A percentile compares a stretch with the other conserved stretches of the same genome.
phyloP scores from a whole-genome alignment of 331 rosid genomes.

The Malus hybrid region DNA sequence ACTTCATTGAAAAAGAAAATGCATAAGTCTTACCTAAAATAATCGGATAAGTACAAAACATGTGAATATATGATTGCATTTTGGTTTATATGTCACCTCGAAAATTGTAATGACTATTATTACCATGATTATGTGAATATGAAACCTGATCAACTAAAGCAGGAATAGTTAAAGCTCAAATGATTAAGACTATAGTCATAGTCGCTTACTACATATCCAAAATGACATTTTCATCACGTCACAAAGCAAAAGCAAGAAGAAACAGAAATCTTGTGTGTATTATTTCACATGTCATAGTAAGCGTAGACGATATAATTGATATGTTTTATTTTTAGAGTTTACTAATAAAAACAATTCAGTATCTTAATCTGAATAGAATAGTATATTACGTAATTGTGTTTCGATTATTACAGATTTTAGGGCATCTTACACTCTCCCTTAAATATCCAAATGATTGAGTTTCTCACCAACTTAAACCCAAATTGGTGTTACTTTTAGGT shows the following conservation, averaged over 20 bases:
- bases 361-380: too few relatives aligned
- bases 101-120: conserved; percentile 18
- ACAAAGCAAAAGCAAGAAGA: too few relatives aligned
- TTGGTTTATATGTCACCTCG: conserved; percentile 27
- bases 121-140: conserved; percentile 14
- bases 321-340: too few relatives aligned
- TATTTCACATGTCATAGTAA: too few relatives aligned
- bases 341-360: too few relatives aligned
- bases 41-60: conserved; percentile 13
- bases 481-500: too few relatives aligned
- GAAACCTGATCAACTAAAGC: conserved; percentile 20
- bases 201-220: background rate
- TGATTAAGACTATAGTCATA: background rate
- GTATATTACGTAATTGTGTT: too few relatives aligned
- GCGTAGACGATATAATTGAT: too few relatives aligned
- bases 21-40: background rate
- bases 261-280: too few relatives aligned
- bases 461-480: too few relatives aligned
- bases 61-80: conserved; percentile 16
- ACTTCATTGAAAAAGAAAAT: background rate
- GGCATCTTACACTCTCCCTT: too few relatives aligned
- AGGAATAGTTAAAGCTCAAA: background rate
- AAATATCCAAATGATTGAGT: too few relatives aligned
- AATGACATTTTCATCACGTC: background rate
- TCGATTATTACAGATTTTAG: background rate